These are phyloP conservation scores for Yueomyces sp. DNA, from an alignment of 805 yeast genomes.

Conservation along the genomic window DNA sequence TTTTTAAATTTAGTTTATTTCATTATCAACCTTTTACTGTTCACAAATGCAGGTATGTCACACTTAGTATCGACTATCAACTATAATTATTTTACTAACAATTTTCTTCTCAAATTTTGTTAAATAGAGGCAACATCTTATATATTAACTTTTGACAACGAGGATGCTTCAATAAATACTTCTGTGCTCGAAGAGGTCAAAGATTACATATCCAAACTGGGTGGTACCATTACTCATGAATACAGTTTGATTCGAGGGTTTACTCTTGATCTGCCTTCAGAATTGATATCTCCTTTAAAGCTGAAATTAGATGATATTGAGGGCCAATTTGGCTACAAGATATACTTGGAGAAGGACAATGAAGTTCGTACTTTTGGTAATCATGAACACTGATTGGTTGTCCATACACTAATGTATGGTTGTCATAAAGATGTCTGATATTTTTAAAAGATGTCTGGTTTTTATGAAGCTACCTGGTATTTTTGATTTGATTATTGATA, in stretches of 20 bases:
- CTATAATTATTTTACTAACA: background rate
- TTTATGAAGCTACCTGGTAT: too few species aligned
- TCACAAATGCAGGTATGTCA: too few species aligned
- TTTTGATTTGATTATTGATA: too few species aligned
- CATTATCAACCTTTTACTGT: too few species aligned
- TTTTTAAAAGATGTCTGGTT: too few species aligned
- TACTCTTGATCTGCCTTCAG: slow-evolving; percentile 27
- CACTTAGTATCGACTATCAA: too few species aligned
- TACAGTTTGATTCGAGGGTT: slow-evolving; percentile 35
- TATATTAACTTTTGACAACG: slow-evolving; percentile 9
- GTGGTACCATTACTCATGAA: slow-evolving; percentile 35
- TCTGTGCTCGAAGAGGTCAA: slow-evolving; percentile 7
- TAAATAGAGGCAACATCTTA: slow-evolving; percentile 6
- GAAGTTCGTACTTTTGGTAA: slow-evolving; percentile 14
- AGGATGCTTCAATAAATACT: slow-evolving; percentile 2
- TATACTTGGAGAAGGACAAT: slow-evolving; percentile 17
- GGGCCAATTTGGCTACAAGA: slow-evolving; percentile 7
- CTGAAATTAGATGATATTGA: slow-evolving; percentile 8
- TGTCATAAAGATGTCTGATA: too few species aligned
- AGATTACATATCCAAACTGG: slow-evolving; percentile 24
- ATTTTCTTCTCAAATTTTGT: background rate
- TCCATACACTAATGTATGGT: too few species aligned
- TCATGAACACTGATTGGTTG: slow-evolving; percentile 1
- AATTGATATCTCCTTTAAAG: slow-evolving; percentile 12
- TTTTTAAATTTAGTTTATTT: too few species aligned